Evolutionary conservation across 2,329 filamentous ascomycete genomes (phyloP), one percentile per base, ranked within the genome.

Genomic region (Fusarium sp.): DNA sequence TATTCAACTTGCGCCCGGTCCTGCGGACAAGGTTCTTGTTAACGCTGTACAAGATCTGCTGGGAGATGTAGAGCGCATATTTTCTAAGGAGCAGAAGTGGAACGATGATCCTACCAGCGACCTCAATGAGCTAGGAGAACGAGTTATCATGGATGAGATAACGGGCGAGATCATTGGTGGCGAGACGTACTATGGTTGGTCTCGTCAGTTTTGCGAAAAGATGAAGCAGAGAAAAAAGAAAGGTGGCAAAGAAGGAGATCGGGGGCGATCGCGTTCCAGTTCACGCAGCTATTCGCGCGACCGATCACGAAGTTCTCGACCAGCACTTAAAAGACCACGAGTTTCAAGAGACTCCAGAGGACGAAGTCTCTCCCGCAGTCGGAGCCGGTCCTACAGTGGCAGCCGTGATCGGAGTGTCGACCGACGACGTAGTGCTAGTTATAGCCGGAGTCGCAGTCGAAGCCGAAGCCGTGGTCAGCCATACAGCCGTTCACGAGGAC

Each of bases 101-200:
- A 82, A 84, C 22, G 81, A 87, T 19, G 82, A 83, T 15, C 78
- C 81, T 3, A 75, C 83, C 7, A 78, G 83, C n/a, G 89, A 93
- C 67, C 80, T 95, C n/a, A 90, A 93, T 73, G 88, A 90, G 67
- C 82, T 96, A 60, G 93, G 93, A 13, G 90, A 96, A 75, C 80
- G 85, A 17, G 82, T 93, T 52, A 80, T 89, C 19, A 77, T 87
- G 4, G 88, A 93, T 70, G 87, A 90, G 68, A 80, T 87, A n/a
- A 90, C 87, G 0, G 89, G 89, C 1, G 87, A 91, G 4, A 79
- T 90, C 3, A 76, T 89, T 8, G 83, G 84, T 8, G 90, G 89
- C 2, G 89, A 92, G 66, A 92, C 91, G 1, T 96, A 96, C 77
- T 96, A 96, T 75, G 94, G 93, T 63, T 97, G 94, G 94, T 95